These are phyloP conservation scores for Paxillus ammoniavirescens DNA, from an alignment of 768 basidiomycete genomes.

Conservation along the genomic window DNA sequence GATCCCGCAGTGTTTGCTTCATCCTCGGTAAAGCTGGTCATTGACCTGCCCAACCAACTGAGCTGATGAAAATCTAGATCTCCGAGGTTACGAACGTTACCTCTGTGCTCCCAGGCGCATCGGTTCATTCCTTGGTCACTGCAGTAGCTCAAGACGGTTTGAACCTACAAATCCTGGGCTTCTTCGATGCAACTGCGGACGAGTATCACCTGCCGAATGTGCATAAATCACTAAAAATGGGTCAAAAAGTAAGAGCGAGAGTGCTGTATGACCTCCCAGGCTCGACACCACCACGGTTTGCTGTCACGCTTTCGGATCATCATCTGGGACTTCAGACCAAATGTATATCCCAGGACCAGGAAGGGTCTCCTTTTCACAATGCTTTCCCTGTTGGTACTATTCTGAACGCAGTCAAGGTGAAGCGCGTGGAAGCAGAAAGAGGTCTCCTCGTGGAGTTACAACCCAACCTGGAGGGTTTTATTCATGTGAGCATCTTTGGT, in stretches of 20 bases:
- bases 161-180: slow-evolving; percentile 86
- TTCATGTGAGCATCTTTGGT: slow-evolving; percentile 64
- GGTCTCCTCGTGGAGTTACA: slow-evolving; percentile 73
- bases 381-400: slow-evolving; percentile 73
- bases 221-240: slow-evolving; percentile 52
- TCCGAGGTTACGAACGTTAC: slow-evolving; percentile 76
- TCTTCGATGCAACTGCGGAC: slow-evolving; percentile 89
- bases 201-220: slow-evolving; percentile 62
- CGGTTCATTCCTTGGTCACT: slow-evolving; percentile 83
- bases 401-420: slow-evolving; percentile 71
- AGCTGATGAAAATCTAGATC: slow-evolving; percentile 40
- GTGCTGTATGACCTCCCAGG: slow-evolving; percentile 77
- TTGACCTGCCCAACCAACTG: not conserved
- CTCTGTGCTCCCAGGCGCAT: slow-evolving; percentile 82
- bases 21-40: slow-evolving; percentile 48
- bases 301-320: slow-evolving; percentile 74
- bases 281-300: slow-evolving; percentile 76
- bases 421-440: slow-evolving; percentile 74
- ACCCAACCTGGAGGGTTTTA: slow-evolving; percentile 70
- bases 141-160: slow-evolving; percentile 70
- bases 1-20: slow-evolving; percentile 48
- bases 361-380: slow-evolving; percentile 39
- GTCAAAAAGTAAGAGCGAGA: slow-evolving; percentile 79
- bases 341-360: slow-evolving; percentile 25
- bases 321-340: slow-evolving; percentile 55